Evolutionary conservation across 768 basidiomycete species (phyloP), one percentile per base, ranked within the genome.

Genomic region (Erythrobasidium yunnanense): DNA sequence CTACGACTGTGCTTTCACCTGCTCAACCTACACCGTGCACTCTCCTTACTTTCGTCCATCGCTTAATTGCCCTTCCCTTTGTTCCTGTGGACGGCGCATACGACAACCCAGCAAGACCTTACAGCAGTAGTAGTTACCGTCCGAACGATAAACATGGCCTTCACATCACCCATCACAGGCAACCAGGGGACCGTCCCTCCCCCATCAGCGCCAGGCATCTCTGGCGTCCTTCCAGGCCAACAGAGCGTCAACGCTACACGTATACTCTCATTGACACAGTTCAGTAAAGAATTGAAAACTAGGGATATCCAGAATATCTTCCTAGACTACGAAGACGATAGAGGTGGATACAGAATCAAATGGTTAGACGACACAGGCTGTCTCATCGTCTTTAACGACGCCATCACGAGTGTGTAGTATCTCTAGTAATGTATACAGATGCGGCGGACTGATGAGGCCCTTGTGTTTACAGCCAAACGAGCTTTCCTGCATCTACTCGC

Each of bases 331-430:
- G 90, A 95, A 73, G 81, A 78, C 67, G 79, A 85, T 56, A 83
- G 80, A 65, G 95, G 93, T 29, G 95, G 95, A 23, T 95, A 93
- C 80, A 90, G 92, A 81, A 92, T 99, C 76, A 99, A 99, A 76
- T 99, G 95, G 95, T 83, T 84, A 72, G 92, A 99, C 77, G 95
- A 99, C 77, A 90, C 89, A 35, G 92, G 88, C 74, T 87, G 93
- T 42, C 79, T 92, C 72, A 87, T 95, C 71, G 95, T 99, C 62
- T 99, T 99, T 75, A 82, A 83, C 69, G 95, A 97, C 78, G 84
- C 95, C 63, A 80, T 81, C 52, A 81, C 87, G 47, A 93, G 95
- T 96, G 74, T 80, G 92, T n/a, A n/a, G n/a, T n/a, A n/a, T n/a
- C n/a, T n/a, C n/a, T n/a, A n/a, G n/a, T n/a, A n/a, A n/a, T n/a